Base-by-base conservation (phyloP, 2,329 filamentous ascomycete species). In the Cyphellophora europaea region DNA sequence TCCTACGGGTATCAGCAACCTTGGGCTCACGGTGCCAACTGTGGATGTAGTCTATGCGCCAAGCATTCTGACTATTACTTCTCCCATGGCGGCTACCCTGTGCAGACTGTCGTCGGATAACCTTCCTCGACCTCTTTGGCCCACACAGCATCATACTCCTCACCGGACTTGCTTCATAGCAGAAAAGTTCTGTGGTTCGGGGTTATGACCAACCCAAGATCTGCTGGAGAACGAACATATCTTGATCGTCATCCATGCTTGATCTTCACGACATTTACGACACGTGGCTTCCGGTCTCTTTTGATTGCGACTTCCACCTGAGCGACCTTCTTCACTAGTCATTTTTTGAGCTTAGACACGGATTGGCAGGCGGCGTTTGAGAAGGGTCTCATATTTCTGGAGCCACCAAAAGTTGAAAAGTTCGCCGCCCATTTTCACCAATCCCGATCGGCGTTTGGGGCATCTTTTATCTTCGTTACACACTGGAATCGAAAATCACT, bases 11-110 rank as follows among this genome's bases (percentile, higher is more conserved):
- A 66, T 37, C 54, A 55, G n/a, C 58, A 61, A 31, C 59, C 61
- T 12, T 70, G 66, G 66, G 63, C 59, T 36, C 62, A 66, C 43
- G 59, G 60, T 17, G 57, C 58, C 3, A 63, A 62, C 19, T 72
- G 67, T 45, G 55, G 55, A 30, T 71, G 67, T 45, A 46, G 54
- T 33, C 63, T 64, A 37, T 71, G 67, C 52, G 56, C 59, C 31
- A 65, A 68, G 40, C 60, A 63, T 33, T 59, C 66, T 36, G 67
- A 71, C 38, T 58, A 65, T 43, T 69, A 69, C 47, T 63, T 71
- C 31, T 40, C 33, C 28, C 45, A 49, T 33, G 21, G 36, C 3
- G 44, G 40, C 32, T 49, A 49, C 33, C 30, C 38, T 14, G 16
- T 49, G 34, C 47, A 49, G 35, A 40, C 47, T 28, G 47, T 49